phyloP scores from a whole-genome alignment of 495 filamentous ascomycete genomes.

The Penicillium roqueforti region DNA sequence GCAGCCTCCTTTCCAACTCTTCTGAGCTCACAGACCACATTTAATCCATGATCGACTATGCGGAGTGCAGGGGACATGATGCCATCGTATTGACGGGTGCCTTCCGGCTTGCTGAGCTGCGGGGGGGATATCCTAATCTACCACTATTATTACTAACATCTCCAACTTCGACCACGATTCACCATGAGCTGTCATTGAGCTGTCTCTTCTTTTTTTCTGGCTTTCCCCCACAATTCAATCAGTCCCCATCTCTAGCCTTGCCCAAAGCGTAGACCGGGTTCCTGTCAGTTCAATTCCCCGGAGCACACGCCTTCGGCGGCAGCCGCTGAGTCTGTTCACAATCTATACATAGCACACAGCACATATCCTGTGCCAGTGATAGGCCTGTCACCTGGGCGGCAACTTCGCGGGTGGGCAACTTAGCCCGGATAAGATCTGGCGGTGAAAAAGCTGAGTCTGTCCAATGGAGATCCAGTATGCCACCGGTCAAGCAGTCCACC shows the following conservation, averaged over 20 bases:
- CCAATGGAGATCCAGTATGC: slow-evolving; percentile 21
- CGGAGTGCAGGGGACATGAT: slow-evolving; percentile 7
- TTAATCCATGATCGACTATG: slow-evolving; percentile 2
- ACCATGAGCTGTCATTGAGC: not conserved
- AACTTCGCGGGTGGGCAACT: not conserved
- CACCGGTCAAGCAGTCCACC: slow-evolving; percentile 7
- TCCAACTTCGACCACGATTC: not conserved
- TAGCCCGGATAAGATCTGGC: slow-evolving; percentile 19
- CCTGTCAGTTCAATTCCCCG: slow-evolving; percentile 9
- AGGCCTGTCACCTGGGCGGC: slow-evolving; percentile 14
- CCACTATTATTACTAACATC: not conserved
- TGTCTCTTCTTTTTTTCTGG: not conserved
- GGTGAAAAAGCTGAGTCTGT: slow-evolving; percentile 20
- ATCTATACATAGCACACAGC: slow-evolving; percentile 16
- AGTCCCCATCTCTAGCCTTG: not conserved
- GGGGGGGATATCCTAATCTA: not conserved
- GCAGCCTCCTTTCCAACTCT: slow-evolving; percentile 16
- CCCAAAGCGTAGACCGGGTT: slow-evolving; percentile 12
- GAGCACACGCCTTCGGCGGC: slow-evolving; percentile 11
- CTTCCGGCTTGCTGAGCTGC: not conserved
- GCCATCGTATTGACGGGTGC: slow-evolving; percentile 1
- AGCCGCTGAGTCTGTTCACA: slow-evolving; percentile 16
- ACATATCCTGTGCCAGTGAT: slow-evolving; percentile 9
- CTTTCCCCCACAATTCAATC: not conserved
- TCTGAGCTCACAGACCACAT: slow-evolving; percentile 16